These are phyloP conservation scores for Closterium sp. DNA, from an alignment of 139 green algal species.

Conservation along the genomic window DNA sequence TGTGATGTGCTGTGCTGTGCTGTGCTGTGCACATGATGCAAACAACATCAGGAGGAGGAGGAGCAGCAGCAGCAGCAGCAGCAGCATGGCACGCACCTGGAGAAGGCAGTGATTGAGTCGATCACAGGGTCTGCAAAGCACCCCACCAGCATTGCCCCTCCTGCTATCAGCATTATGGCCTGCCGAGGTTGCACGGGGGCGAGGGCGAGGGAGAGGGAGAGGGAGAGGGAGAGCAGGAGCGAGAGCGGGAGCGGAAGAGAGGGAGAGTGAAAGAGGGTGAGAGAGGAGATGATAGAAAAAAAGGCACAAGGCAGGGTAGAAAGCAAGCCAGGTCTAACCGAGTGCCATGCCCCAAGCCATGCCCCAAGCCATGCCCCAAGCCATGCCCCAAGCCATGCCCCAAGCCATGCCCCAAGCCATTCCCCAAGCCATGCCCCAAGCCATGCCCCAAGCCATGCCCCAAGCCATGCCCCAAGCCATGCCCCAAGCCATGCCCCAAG, in stretches of 20 bases:
- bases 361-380: no score
- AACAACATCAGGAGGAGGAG: background rate
- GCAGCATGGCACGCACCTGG: background rate
- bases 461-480: no score
- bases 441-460: no score
- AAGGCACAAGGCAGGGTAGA: background rate
- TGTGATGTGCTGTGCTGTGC: no score
- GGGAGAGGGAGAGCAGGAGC: background rate
- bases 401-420: no score
- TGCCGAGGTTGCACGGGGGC: background rate
- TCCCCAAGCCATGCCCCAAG: no score
- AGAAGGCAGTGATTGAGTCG: constrained; percentile 58
- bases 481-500: no score
- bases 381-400: no score
- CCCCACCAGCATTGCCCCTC: constrained; percentile 22
- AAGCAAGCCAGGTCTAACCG: no score
- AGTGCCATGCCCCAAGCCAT: no score
- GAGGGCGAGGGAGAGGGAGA: background rate
- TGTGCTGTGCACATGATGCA: no score
- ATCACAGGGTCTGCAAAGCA: constrained; percentile 57
- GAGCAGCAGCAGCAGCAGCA: no score
- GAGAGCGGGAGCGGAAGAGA: background rate
- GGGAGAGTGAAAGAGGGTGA: background rate
- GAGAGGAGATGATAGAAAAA: background rate
- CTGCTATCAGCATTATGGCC: constrained; percentile 11